phyloP scores from a whole-genome alignment of 2,329 filamentous ascomycete genomes.

The Alternaria sp. region DNA sequence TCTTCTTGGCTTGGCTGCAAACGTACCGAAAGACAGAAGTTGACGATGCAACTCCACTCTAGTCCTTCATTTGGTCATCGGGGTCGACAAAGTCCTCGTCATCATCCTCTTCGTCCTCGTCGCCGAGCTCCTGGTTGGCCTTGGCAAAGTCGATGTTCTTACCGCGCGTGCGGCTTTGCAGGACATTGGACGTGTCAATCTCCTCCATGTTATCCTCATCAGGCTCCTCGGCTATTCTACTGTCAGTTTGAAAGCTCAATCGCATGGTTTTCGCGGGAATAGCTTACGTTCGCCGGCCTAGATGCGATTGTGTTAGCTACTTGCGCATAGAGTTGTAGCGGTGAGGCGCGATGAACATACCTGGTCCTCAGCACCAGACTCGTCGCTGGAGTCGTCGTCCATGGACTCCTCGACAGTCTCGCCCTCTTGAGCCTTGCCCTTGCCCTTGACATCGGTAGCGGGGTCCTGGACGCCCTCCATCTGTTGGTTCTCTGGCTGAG shows the following conservation, averaged over 20 bases:
- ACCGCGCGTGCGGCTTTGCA: constrained; percentile 84
- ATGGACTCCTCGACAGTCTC: constrained; percentile 78
- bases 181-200: constrained; percentile 90
- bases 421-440: constrained; percentile 77
- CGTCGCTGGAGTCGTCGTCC: constrained; percentile 71
- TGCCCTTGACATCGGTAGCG: constrained; percentile 73
- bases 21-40: constrained; percentile 32
- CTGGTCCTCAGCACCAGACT: constrained; percentile 69
- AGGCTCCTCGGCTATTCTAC: constrained; percentile 64
- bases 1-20: background rate
- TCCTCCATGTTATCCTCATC: constrained; percentile 87
- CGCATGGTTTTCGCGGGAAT: constrained; percentile 15
- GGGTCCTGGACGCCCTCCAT: constrained; percentile 53
- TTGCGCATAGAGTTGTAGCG: constrained; percentile 18
- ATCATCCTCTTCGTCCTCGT: constrained; percentile 80
- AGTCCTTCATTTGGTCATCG: constrained; percentile 75
- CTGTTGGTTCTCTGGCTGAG: constrained; percentile 45
- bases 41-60: constrained; percentile 16
- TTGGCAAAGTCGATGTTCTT: constrained; percentile 93
- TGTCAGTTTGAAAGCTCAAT: constrained; percentile 26
- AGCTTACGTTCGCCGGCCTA: constrained; percentile 50
- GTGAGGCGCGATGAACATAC: constrained; percentile 52
- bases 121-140: constrained; percentile 79
- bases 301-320: constrained; percentile 33
- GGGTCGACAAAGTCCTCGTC: constrained; percentile 72